Evolutionary conservation across 352 stramenopile genomes (phyloP).

Genomic region (Phytophthora tentaculata): DNA sequence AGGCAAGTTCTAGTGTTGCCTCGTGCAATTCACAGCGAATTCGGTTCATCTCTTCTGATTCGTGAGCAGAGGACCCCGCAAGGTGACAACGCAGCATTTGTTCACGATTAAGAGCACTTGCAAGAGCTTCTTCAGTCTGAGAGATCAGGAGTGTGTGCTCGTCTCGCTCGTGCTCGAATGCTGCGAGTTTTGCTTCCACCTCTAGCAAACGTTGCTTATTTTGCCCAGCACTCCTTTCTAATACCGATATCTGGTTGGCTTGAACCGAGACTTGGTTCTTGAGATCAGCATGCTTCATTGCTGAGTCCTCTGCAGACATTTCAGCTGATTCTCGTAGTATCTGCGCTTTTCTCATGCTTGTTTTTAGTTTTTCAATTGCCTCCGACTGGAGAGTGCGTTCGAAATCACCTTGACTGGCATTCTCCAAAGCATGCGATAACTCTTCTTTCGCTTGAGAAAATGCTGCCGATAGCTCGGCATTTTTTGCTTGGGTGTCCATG

Average conservation of each 20-base stretch:
- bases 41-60: slow-evolving; percentile 25
- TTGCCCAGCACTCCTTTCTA: not conserved
- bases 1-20: slow-evolving; percentile 26
- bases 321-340: slow-evolving; percentile 6
- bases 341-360: slow-evolving; percentile 6
- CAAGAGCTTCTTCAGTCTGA: slow-evolving; percentile 27
- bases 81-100: slow-evolving; percentile 19
- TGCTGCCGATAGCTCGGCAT: slow-evolving; percentile 7
- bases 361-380: not conserved
- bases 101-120: slow-evolving; percentile 16
- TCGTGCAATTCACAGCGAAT: slow-evolving; percentile 30
- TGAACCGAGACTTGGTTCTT: slow-evolving; percentile 3
- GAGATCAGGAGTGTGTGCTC: slow-evolving; percentile 13
- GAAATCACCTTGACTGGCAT: not conserved
- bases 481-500: not conserved
- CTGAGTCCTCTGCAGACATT: slow-evolving; percentile 17
- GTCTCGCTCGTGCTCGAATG: slow-evolving; percentile 8
- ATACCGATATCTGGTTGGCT: not conserved
- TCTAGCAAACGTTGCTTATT: slow-evolving; percentile 9
- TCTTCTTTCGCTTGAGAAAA: not conserved
- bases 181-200: slow-evolving; percentile 6
- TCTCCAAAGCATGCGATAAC: not conserved
- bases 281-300: not conserved
- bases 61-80: not conserved
- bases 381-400: not conserved